Conservation (phyloP, 371 early-diverging fungal species). For the Umbelopsis sp. region DNA sequence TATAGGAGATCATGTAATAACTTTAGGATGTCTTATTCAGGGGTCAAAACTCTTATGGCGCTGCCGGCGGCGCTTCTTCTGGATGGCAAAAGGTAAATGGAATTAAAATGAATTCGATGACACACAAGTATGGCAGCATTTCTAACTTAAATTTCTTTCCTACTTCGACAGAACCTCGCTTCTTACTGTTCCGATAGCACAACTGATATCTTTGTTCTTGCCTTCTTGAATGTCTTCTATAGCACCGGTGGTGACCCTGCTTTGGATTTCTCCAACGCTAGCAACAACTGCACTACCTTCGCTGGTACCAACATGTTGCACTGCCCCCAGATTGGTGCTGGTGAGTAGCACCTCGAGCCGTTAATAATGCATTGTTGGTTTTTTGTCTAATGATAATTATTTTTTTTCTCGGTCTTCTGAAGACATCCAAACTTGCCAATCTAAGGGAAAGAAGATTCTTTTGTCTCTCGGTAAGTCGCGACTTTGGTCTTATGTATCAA, state of each 20-base stretch:
- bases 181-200: slow-evolving; percentile 59
- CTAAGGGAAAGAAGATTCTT: slow-evolving; percentile 61
- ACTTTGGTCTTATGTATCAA: not conserved
- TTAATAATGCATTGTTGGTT: too few relatives aligned
- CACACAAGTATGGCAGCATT: too few relatives aligned
- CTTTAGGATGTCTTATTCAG: not conserved
- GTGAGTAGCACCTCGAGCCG: slow-evolving; percentile 21
- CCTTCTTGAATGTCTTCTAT: slow-evolving; percentile 64
- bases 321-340: slow-evolving; percentile 62
- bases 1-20: too few relatives aligned
- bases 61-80: slow-evolving; percentile 19
- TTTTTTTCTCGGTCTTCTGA: not conserved
- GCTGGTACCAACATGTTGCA: slow-evolving; percentile 54
- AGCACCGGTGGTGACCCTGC: slow-evolving; percentile 50
- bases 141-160: not conserved
- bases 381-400: not conserved
- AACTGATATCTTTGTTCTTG: slow-evolving; percentile 59
- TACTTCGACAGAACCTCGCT: slow-evolving; percentile 36
- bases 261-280: slow-evolving; percentile 66
- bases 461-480: slow-evolving; percentile 53
- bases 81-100: slow-evolving; percentile 22
- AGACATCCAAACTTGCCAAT: slow-evolving; percentile 70
- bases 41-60: slow-evolving; percentile 29
- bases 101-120: too few relatives aligned
- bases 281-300: slow-evolving; percentile 45